Conservation (phyloP, 805 yeast species). For the Komagataella populi region DNA sequence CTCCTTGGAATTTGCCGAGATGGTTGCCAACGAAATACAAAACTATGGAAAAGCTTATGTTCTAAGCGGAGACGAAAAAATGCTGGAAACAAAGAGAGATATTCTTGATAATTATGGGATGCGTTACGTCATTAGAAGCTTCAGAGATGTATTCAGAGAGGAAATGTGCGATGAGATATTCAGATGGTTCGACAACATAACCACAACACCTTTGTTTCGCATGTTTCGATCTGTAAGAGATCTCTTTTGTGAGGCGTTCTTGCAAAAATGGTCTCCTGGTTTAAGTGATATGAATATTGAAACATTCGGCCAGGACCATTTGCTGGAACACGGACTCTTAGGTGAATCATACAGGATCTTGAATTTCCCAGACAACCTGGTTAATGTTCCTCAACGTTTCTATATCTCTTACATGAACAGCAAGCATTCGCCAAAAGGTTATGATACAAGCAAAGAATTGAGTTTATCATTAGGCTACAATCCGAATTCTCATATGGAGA, state of each 20-base stretch:
- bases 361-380: neutral
- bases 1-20: constrained; percentile 48
- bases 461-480: neutral
- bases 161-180: constrained; percentile 67
- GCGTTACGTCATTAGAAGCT: constrained; percentile 49
- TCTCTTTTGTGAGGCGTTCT: constrained; percentile 40
- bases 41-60: constrained; percentile 58
- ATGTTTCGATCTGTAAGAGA: constrained; percentile 33
- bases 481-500: neutral
- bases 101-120: constrained; percentile 50
- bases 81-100: constrained; percentile 39
- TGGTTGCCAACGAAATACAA: constrained; percentile 58
- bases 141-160: constrained; percentile 63
- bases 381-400: neutral
- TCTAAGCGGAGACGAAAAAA: constrained; percentile 31
- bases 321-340: neutral
- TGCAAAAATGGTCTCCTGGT: constrained; percentile 52
- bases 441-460: constrained; percentile 7
- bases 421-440: neutral
- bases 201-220: constrained; percentile 38
- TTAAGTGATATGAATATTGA: constrained; percentile 8
- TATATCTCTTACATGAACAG: neutral
- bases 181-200: constrained; percentile 48
- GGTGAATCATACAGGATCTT: neutral
- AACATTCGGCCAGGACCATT: neutral